phyloP scores from a whole-genome alignment of 257 asterid species.

The Capsicum rhomboideum region DNA sequence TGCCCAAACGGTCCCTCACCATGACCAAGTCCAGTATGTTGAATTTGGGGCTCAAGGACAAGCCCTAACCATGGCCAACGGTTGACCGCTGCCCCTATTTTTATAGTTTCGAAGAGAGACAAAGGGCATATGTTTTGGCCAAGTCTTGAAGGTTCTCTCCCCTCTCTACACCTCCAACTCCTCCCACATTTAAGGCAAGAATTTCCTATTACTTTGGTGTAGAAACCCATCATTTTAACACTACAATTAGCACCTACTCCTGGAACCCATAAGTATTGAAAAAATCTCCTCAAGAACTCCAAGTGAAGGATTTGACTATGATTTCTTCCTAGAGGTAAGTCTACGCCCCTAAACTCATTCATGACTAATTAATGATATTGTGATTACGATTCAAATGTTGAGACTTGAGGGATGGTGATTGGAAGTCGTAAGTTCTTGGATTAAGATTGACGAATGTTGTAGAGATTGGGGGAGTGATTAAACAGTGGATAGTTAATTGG shows the following conservation, averaged over 20 bases:
- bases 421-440: background rate
- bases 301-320: background rate
- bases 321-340: background rate
- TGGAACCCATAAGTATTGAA: background rate
- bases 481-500: no score
- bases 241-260: background rate
- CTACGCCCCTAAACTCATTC: background rate
- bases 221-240: background rate
- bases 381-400: no score
- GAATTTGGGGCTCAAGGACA: background rate
- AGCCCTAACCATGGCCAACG: background rate
- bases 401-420: background rate
- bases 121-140: background rate
- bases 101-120: background rate
- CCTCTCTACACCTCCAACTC: background rate
- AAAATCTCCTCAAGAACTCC: background rate
- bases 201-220: background rate
- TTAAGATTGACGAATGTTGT: no score
- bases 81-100: background rate
- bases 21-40: background rate
- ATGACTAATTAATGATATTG: no score
- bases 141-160: background rate
- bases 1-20: background rate
- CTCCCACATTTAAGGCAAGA: background rate
- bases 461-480: no score